Base-by-base conservation (phyloP, 1,139 yeast species). In the Saccharomyces hybrid region DNA sequence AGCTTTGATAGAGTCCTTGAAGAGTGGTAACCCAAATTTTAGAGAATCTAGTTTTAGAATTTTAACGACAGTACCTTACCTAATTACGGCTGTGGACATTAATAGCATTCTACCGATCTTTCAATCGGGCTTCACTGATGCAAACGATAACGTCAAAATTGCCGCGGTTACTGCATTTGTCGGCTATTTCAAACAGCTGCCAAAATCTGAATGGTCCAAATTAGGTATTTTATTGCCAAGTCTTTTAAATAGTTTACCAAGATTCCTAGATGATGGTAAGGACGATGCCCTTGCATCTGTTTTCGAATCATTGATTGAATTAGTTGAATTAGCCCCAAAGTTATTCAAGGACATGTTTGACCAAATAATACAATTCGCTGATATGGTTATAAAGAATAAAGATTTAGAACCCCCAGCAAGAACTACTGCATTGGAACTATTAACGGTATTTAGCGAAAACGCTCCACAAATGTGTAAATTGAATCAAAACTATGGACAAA, bases 391-490 rank as follows among this genome's bases (percentile, higher is more conserved):
- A 51, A 88, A 88, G 66, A 85, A 89, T 71, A 82, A 80, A 64
- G 95, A 88, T 20, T 75, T 90, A 64, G 98, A 89, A 46, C 77
- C 88, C 26, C 73, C 76, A 54, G 85, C 97, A 2, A 81, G 99
- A 68, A 78, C 89, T 66, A 85, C 95, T 0, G 93, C 96, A 14
- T 76, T 93, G 59, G 99, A 93, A 73, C 77, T 93, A 55, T 76
- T 90, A 59, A 88, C 96, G 2, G 85, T 95, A 0, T 93, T 93
- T 68, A 84, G 95, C 51, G 99, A 93, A 70, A 87, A 88, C 41
- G 88, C 97, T 4, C 99, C 99, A 47, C 83, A 84, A 51, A 93
- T 93, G 99, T 91, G 98, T 75, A 88, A 88, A 67, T 75, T 83
- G 47, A 89, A 89, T 60, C 79, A 85, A 7, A 73, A 81, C 6